phyloP scores from a whole-genome alignment of 371 early-diverging fungal genomes.

The Conidiobolus incongruus region DNA sequence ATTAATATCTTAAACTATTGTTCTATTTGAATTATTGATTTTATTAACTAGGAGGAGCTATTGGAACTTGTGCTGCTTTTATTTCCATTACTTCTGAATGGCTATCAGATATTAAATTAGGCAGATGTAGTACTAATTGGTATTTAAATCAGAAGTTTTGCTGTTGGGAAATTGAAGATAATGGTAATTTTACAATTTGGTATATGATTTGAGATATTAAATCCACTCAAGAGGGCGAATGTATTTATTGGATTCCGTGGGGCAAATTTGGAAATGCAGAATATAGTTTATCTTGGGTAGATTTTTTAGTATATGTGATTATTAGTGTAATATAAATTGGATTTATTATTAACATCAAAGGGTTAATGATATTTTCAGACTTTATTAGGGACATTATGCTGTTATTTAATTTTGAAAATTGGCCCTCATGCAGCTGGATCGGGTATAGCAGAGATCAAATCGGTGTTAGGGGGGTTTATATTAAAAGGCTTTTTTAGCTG shows the following conservation, averaged over 20 bases:
- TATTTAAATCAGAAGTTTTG: slow-evolving; percentile 91
- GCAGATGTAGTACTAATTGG: slow-evolving; percentile 72
- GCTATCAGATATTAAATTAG: slow-evolving; percentile 65
- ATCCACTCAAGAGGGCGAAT: slow-evolving; percentile 4
- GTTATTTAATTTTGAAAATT: slow-evolving; percentile 34
- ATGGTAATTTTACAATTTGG: slow-evolving; percentile 11
- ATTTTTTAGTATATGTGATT: not conserved
- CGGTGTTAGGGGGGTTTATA: slow-evolving; percentile 78
- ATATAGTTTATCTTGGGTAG: not conserved
- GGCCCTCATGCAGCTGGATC: slow-evolving; percentile 83
- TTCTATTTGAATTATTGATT: not conserved
- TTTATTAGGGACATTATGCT: slow-evolving; percentile 26
- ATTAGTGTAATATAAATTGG: no score
- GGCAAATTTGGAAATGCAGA: slow-evolving; percentile 7
- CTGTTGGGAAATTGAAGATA: slow-evolving; percentile 59
- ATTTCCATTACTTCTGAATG: slow-evolving; percentile 72
- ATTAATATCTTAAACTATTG: slow-evolving; percentile 6
- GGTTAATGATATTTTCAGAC: not conserved
- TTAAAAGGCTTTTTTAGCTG: slow-evolving; percentile 71
- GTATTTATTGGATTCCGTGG: not conserved
- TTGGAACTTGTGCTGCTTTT: slow-evolving; percentile 60
- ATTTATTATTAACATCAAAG: no score
- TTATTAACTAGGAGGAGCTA: slow-evolving; percentile 27
- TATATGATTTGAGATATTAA: slow-evolving; percentile 5
- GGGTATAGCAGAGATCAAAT: slow-evolving; percentile 89